Percentiles rank a stretch among this genome's conserved stretches.
Conservation (phyloP, 495 filamentous ascomycete species). For the Cercophora newfieldiana region DNA sequence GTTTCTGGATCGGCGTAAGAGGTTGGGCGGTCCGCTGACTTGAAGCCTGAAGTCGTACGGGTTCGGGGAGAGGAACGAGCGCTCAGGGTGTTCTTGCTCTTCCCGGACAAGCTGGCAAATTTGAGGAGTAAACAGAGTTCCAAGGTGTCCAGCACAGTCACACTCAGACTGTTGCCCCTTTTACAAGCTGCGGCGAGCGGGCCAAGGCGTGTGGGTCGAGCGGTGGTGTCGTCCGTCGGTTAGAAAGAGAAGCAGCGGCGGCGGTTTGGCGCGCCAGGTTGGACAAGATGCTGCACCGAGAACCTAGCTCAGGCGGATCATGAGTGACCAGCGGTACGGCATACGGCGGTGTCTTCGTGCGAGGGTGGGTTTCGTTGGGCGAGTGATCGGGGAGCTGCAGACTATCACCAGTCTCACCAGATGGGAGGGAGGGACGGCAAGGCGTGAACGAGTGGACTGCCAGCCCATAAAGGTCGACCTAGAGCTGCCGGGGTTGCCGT, state of each 20-base stretch:
- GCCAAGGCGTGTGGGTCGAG: conserved; percentile 25
- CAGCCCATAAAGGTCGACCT: conserved; percentile 15
- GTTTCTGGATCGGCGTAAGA: not conserved
- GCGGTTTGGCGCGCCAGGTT: conserved; percentile 29
- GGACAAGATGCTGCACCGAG: conserved; percentile 50
- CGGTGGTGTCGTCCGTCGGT: conserved; percentile 16
- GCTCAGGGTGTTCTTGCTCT: not conserved
- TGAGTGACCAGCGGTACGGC: conserved; percentile 45
- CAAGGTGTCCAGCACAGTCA: conserved; percentile 6
- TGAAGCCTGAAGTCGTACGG: conserved; percentile 9
- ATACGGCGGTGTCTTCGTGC: conserved; percentile 46
- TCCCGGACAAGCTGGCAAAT: conserved; percentile 1
- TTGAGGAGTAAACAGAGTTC: not conserved
- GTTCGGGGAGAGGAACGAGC: not conserved
- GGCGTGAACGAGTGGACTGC: conserved; percentile 23
- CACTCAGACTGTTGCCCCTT: conserved; percentile 18
- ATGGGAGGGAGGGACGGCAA: conserved; percentile 4
- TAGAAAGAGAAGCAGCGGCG: conserved; percentile 17
- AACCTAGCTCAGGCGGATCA: conserved; percentile 42
- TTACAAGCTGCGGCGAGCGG: conserved; percentile 17
- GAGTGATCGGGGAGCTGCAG: conserved; percentile 43
- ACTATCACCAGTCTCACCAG: conserved; percentile 27
- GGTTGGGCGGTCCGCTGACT: conserved; percentile 1
- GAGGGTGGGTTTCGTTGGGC: conserved; percentile 30
- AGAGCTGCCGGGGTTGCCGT: conserved; percentile 24